These are phyloP conservation scores for Thozetella sp. DNA, from an alignment of 495 filamentous ascomycete genomes.

Conservation along the genomic window DNA sequence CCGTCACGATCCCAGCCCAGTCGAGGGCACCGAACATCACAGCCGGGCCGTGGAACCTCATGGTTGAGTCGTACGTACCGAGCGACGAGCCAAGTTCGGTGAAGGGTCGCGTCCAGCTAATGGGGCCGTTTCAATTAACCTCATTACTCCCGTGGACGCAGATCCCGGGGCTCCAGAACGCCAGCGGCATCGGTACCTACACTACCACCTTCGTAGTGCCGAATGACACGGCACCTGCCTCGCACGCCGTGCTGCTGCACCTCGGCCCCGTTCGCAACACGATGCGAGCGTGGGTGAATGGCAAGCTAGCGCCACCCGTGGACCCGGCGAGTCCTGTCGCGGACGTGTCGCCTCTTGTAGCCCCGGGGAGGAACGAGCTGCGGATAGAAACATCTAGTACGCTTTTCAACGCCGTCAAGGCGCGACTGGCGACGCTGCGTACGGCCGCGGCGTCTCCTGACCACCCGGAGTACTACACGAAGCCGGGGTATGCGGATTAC, in stretches of 20 bases:
- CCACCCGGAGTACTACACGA: slow-evolving; percentile 11
- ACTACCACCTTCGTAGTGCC: slow-evolving; percentile 38
- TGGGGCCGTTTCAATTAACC: slow-evolving; percentile 28
- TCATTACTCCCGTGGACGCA: slow-evolving; percentile 37
- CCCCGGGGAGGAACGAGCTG: slow-evolving; percentile 16
- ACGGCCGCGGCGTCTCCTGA: slow-evolving; percentile 3
- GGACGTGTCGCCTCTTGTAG: slow-evolving; percentile 21
- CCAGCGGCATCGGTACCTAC: slow-evolving; percentile 52
- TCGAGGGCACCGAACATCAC: slow-evolving; percentile 10
- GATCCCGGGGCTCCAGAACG: slow-evolving; percentile 38
- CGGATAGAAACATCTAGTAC: slow-evolving; percentile 17
- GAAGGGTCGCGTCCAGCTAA: slow-evolving; percentile 11
- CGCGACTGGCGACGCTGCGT: slow-evolving; percentile 9
- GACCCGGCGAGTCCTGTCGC: slow-evolving; percentile 17
- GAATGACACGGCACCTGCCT: slow-evolving; percentile 4
- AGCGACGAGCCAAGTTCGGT: slow-evolving; percentile 13
- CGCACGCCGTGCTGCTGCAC: slow-evolving; percentile 16
- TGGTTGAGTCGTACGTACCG: slow-evolving; percentile 32
- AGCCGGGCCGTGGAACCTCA: slow-evolving; percentile 42
- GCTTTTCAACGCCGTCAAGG: slow-evolving; percentile 23
- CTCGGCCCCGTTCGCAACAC: slow-evolving; percentile 32
- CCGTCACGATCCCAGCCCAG: slow-evolving; percentile 8
- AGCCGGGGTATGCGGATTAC: slow-evolving; percentile 9
- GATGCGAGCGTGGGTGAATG: slow-evolving; percentile 26
- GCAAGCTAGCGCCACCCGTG: slow-evolving; percentile 17